These are phyloP conservation scores for Fusarium luffae DNA, from an alignment of 2,329 filamentous ascomycete genomes.

Conservation along the genomic window DNA sequence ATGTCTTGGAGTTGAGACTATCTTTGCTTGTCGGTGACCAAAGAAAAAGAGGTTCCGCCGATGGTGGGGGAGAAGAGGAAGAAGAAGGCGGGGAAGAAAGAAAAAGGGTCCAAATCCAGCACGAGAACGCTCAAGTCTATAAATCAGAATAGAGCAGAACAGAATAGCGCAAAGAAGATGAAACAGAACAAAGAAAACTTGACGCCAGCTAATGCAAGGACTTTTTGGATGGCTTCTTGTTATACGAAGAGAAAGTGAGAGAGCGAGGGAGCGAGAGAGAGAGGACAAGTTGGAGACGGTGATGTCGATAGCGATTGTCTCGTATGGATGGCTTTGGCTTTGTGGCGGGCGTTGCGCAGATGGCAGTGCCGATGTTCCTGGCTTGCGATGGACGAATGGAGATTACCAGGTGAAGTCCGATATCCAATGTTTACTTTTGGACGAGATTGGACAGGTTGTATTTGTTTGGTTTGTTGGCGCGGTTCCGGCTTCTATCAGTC, in stretches of 20 bases:
- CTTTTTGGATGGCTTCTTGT: conserved; percentile 16
- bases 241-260: not conserved
- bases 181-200: conserved; percentile 15
- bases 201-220: conserved; percentile 8
- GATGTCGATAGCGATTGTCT: conserved; percentile 2
- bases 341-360: conserved; percentile 23
- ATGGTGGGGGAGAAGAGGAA: conserved; percentile 22
- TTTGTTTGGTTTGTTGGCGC: conserved; percentile 19
- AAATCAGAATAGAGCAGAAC: not conserved
- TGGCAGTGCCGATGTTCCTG: conserved; percentile 6
- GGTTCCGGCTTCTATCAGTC: not conserved
- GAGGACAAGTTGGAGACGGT: not conserved
- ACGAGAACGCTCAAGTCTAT: not conserved
- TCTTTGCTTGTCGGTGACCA: conserved; percentile 4
- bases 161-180: not conserved
- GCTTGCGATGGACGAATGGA: conserved; percentile 10
- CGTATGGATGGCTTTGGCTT: conserved; percentile 14
- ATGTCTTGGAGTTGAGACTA: conserved; percentile 3
- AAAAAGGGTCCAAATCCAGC: conserved; percentile 22
- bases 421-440: conserved; percentile 35
- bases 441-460: conserved; percentile 11
- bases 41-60: conserved; percentile 15
- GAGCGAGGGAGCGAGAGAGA: not conserved
- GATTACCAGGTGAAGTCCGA: not conserved
- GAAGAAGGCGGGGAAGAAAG: conserved; percentile 20